Conservation (phyloP, 106 monocot species). For the Apostasia ramifera region DNA sequence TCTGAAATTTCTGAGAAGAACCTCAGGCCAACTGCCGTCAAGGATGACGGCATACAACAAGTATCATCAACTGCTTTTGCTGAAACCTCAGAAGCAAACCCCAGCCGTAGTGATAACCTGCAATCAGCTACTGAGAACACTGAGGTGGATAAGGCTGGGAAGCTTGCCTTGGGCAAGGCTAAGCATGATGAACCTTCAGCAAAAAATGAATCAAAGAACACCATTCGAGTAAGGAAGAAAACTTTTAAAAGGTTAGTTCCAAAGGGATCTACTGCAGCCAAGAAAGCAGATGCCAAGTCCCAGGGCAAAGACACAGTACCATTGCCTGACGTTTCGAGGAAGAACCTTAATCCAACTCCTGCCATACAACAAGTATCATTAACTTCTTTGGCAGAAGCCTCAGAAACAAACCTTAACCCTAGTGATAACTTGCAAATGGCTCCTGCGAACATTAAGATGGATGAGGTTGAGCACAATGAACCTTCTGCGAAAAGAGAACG, state of each 20-base stretch:
- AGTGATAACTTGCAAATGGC: too few relatives aligned
- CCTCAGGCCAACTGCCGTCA: not conserved
- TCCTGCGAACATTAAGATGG: too few relatives aligned
- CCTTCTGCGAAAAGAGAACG: not conserved
- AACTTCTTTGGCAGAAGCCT: too few relatives aligned
- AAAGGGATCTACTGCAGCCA: conserved; percentile 12
- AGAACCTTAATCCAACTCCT: conserved; percentile 1
- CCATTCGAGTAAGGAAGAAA: conserved; percentile 32
- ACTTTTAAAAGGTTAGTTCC: conserved; percentile 41
- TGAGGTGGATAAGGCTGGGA: too few relatives aligned
- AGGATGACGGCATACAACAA: not conserved
- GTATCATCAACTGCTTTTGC: too few relatives aligned
- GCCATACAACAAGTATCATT: not conserved
- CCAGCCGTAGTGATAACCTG: too few relatives aligned
- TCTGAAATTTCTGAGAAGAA: not conserved
- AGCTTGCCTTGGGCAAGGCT: too few relatives aligned
- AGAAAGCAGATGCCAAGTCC: not conserved
- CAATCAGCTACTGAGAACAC: too few relatives aligned
- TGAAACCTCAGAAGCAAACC: too few relatives aligned
- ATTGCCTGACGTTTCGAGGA: not conserved
- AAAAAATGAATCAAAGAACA: conserved; percentile 7
- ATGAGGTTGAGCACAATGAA: not conserved
- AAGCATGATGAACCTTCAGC: not conserved
- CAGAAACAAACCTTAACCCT: too few relatives aligned
- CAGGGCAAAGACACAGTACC: not conserved